Base-by-base conservation (phyloP, 2,329 filamentous ascomycete species). In the Hypomyces rosellus region DNA sequence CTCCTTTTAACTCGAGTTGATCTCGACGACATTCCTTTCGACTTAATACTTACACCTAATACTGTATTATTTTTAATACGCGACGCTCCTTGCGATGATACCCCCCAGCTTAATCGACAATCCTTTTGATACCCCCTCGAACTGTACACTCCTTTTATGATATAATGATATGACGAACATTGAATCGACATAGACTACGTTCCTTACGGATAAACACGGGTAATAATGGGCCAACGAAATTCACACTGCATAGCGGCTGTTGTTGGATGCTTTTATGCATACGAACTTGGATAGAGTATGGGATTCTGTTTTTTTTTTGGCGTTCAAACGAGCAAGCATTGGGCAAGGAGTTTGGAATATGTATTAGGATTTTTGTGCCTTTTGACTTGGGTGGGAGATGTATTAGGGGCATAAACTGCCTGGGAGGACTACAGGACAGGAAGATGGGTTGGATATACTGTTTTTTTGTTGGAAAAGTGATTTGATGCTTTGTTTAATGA, bases 241-340 rank as follows among this genome's bases (percentile, higher is more conserved):
- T 61, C 54, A 69, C 71, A 74, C 67, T 77, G 75, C 75, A 79
- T 78, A 77, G 75, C 76, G 74, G 73, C 72, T 75, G 70, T 72
- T 72, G 50, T 71, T 63, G 55, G 36, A 41, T 51, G 51, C 48
- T 50, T 30, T 47, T 30, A 48, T n/a, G 50, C 50, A 52, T 40
- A 45, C 39, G 38, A 11, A 37, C 44, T 49, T 40, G 50, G 42
- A 49, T 49, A 49, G 50, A 50, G 46, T n/a, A 42, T 46, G 50
- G 50, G 36, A 42, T 49, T 52, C 45, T 41, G 14, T 22, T 30
- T 30, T 30, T 30, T 30, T 8, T 30, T 30, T 36, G 50, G 46
- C 34, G 47, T 52, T 52, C 15, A 44, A 49, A 50, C 13, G 42
- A 46, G 44, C 46, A 46, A 49, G 44, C 37, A 42, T 43, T 42